Conservation (phyloP, 345 rosid species). For the Viola odorata region DNA sequence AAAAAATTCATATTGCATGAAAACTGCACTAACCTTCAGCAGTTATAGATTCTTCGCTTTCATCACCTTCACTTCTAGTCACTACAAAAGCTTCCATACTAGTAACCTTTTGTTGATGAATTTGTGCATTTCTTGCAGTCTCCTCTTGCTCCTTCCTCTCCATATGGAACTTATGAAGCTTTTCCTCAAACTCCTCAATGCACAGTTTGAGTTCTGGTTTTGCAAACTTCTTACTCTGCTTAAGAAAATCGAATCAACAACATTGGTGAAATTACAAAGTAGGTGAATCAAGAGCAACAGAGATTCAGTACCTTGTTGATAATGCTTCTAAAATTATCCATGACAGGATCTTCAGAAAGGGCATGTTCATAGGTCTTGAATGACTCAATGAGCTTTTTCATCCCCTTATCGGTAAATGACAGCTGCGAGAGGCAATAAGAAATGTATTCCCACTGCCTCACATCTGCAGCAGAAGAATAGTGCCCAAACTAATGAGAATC, state of each 20-base stretch:
- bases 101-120: conserved; percentile 58
- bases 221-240: conserved; percentile 89
- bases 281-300: not conserved
- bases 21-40: conserved; percentile 45
- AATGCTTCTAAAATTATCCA: conserved; percentile 84
- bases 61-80: conserved; percentile 40
- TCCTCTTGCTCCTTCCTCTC: conserved; percentile 96
- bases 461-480: conserved; percentile 50
- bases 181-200: conserved; percentile 97
- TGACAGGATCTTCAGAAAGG: conserved; percentile 70
- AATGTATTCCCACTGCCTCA: conserved; percentile 82
- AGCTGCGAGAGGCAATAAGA: conserved; percentile 93
- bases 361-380: conserved; percentile 82
- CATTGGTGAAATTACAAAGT: conserved; percentile 7
- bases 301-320: conserved; percentile 59
- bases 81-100: conserved; percentile 32
- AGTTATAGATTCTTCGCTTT: conserved; percentile 36
- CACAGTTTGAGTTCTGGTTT: conserved; percentile 85
- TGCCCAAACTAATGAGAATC: not conserved
- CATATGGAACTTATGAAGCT: conserved; percentile 70
- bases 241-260: conserved; percentile 9
- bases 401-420: conserved; percentile 88
- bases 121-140: conserved; percentile 82
- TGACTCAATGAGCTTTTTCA: conserved; percentile 80
- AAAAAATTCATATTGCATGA: not conserved